Percentiles rank a stretch among this genome's conserved stretches.
Conservation (phyloP, 495 filamentous ascomycete genomes). For the Melanomma pulvis-pyrius region DNA sequence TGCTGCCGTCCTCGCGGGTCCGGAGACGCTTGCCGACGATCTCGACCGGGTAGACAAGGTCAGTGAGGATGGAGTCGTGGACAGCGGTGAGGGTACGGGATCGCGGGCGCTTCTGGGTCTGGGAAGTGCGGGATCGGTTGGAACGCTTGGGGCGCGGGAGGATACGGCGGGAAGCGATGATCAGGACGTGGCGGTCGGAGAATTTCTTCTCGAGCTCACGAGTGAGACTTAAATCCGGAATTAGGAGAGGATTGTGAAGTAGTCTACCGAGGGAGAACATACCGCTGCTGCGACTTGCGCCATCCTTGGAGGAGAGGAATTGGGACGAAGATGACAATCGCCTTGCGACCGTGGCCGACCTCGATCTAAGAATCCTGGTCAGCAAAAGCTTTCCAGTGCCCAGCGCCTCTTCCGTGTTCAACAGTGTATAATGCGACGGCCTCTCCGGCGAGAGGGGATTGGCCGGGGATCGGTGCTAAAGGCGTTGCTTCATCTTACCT, state of each 20-base stretch:
- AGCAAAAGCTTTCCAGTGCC: constrained; percentile 56
- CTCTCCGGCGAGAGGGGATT: constrained; percentile 18
- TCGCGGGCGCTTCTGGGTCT: constrained; percentile 97
- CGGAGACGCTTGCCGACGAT: constrained; percentile 97
- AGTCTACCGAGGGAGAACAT: constrained; percentile 46
- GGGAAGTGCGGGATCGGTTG: constrained; percentile 86
- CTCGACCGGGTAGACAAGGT: constrained; percentile 99
- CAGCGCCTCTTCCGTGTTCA: constrained; percentile 59
- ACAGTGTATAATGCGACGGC: constrained; percentile 26
- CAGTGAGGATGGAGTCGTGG: constrained; percentile 92
- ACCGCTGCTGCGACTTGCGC: constrained; percentile 99
- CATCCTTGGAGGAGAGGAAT: constrained; percentile 93
- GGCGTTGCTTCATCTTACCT: constrained; percentile 71
- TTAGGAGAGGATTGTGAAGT: constrained; percentile 11
- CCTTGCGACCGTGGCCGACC: constrained; percentile 99
- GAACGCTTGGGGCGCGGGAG: constrained; percentile 96
- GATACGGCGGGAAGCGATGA: constrained; percentile 98
- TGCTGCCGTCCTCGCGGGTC: constrained; percentile 96
- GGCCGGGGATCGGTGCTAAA: constrained; percentile 18
- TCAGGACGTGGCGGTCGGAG: constrained; percentile 99
- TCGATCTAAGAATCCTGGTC: constrained; percentile 82
- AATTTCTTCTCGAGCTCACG: constrained; percentile 99
- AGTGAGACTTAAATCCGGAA: constrained; percentile 70
- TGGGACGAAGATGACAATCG: constrained; percentile 99
- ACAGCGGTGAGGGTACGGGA: constrained; percentile 96